Evolutionary conservation across 2,329 filamentous ascomycete genomes (phyloP).

Genomic region (Penicillium sp.): DNA sequence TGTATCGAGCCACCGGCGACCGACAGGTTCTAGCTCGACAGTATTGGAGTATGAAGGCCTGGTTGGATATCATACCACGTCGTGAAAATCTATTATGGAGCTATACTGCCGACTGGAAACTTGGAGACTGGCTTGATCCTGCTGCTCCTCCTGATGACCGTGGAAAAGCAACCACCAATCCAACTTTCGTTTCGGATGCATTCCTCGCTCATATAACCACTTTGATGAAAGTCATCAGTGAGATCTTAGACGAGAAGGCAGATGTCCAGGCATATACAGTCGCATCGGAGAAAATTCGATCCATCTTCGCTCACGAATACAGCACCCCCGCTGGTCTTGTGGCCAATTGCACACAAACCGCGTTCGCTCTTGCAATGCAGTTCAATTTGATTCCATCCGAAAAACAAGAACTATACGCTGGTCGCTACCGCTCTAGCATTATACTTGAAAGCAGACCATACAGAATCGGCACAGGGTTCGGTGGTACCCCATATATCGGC

Average conservation of each 20-base stretch:
- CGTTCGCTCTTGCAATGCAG: constrained; percentile 24
- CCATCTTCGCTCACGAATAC: constrained; percentile 34
- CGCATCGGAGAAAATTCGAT: neutral
- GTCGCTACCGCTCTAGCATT: neutral
- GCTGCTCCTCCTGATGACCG: constrained; percentile 37
- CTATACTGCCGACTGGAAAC: constrained; percentile 30
- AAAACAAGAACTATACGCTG: constrained; percentile 16
- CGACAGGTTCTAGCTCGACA: constrained; percentile 35
- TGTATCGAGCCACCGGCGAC: constrained; percentile 40
- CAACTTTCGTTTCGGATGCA: constrained; percentile 40
- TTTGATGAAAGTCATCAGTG: neutral
- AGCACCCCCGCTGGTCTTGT: constrained; percentile 31
- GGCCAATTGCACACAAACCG: constrained; percentile 36
- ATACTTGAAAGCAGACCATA: constrained; percentile 15
- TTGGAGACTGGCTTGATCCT: constrained; percentile 47
- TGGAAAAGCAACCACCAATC: constrained; percentile 35
- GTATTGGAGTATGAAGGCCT: constrained; percentile 38
- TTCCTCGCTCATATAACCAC: constrained; percentile 40
- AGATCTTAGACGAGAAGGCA: neutral
- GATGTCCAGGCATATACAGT: neutral
- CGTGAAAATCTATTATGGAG: constrained; percentile 36
- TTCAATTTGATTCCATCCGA: constrained; percentile 25
- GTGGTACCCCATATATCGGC: constrained; percentile 32
- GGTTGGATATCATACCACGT: constrained; percentile 38
- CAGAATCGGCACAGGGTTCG: constrained; percentile 40